Percentiles rank a stretch among this genome's conserved stretches.
phyloP scores from a whole-genome alignment of 2,329 filamentous ascomycete genomes.

The Ceratocystis destructans region DNA sequence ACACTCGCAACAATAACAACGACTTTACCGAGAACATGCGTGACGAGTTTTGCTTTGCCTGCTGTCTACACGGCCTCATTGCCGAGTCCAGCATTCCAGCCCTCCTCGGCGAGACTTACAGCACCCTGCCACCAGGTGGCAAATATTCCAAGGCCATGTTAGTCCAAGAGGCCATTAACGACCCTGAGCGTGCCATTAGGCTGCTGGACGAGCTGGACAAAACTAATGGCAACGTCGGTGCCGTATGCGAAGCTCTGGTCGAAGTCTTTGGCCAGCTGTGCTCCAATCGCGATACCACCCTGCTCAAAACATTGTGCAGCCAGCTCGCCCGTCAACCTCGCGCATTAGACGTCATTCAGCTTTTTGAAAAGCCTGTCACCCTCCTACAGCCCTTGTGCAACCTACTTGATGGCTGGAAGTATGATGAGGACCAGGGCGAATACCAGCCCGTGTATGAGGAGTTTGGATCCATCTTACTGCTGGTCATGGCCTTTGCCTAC shows the following conservation, averaged over 20 bases:
- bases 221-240: slow-evolving; percentile 83
- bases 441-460: slow-evolving; percentile 80
- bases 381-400: slow-evolving; percentile 61
- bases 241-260: slow-evolving; percentile 63
- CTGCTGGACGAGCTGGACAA: slow-evolving; percentile 72
- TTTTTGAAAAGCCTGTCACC: slow-evolving; percentile 58
- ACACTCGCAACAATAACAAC: slow-evolving; percentile 38
- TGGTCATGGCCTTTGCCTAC: slow-evolving; percentile 61
- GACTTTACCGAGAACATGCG: slow-evolving; percentile 45
- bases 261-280: slow-evolving; percentile 59
- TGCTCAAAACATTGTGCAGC: slow-evolving; percentile 60
- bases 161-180: slow-evolving; percentile 61
- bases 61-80: slow-evolving; percentile 76
- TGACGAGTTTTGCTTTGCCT: slow-evolving; percentile 76
- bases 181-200: slow-evolving; percentile 60
- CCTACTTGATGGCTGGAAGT: slow-evolving; percentile 63
- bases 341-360: slow-evolving; percentile 58
- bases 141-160: slow-evolving; percentile 67
- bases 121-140: slow-evolving; percentile 58
- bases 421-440: slow-evolving; percentile 72
- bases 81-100: slow-evolving; percentile 62
- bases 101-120: slow-evolving; percentile 72
- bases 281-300: slow-evolving; percentile 61
- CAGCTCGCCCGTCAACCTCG: slow-evolving; percentile 60
- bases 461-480: slow-evolving; percentile 61